These are phyloP conservation scores for Dryadomyces quercivorus DNA, from an alignment of 2,329 filamentous ascomycete genomes.

Conservation along the genomic window DNA sequence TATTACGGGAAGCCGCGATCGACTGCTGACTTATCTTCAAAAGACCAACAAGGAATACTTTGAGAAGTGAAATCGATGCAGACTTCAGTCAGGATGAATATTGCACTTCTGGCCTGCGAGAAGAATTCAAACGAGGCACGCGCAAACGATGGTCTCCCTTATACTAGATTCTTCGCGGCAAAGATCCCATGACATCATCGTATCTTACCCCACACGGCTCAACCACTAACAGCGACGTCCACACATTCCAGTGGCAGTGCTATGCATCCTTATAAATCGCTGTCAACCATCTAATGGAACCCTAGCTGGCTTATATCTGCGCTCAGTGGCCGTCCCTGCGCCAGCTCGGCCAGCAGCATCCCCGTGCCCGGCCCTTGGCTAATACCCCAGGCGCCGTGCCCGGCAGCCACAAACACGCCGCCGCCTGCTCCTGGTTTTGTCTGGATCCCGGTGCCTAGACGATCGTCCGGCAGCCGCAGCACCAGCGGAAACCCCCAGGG, in stretches of 20 bases:
- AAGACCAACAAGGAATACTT: neutral
- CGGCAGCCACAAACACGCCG: slow-evolving; percentile 58
- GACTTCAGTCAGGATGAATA: neutral
- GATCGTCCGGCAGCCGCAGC: slow-evolving; percentile 39
- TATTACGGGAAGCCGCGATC: neutral
- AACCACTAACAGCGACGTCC: too few relatives aligned
- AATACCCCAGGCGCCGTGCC: slow-evolving; percentile 70
- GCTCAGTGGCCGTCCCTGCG: slow-evolving; percentile 43
- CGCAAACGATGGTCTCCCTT: neutral
- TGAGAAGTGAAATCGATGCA: neutral
- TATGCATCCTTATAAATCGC: too few relatives aligned
- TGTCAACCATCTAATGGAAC: slow-evolving; percentile 1
- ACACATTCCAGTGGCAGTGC: too few relatives aligned
- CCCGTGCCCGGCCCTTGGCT: slow-evolving; percentile 55
- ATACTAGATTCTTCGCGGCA: neutral
- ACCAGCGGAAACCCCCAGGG: slow-evolving; percentile 52
- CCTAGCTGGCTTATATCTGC: slow-evolving; percentile 45
- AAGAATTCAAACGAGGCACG: neutral
- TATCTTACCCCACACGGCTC: neutral
- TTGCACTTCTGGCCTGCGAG: neutral
- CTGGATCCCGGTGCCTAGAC: slow-evolving; percentile 26
- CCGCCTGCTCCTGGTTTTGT: slow-evolving; percentile 32
- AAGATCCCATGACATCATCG: neutral
- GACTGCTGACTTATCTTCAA: neutral
- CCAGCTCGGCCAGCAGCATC: slow-evolving; percentile 57